Percentiles rank a stretch among this genome's conserved stretches.
These are phyloP conservation scores for Malus hybrid DNA, from an alignment of 331 rosid species.

Conservation along the genomic window DNA sequence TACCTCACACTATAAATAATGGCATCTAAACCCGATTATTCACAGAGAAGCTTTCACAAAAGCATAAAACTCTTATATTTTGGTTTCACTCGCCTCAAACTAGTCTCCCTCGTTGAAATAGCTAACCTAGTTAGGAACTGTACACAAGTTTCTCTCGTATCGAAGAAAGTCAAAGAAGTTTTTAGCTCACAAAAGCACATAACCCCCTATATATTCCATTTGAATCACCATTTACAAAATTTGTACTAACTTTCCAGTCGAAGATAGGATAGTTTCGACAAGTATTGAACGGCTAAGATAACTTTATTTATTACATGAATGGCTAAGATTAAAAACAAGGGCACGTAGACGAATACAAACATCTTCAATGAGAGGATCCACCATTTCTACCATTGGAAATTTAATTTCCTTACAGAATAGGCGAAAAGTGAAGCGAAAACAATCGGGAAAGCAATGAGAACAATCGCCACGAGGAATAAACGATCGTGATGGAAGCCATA, in stretches of 20 bases:
- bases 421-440: constrained; percentile 62
- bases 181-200: too few relatives aligned
- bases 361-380: background rate
- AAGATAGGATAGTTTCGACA: background rate
- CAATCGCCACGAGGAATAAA: constrained; percentile 49
- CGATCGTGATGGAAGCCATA: constrained; percentile 57
- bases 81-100: too few relatives aligned
- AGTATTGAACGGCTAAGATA: background rate
- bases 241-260: background rate
- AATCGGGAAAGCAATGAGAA: constrained; percentile 65
- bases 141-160: too few relatives aligned
- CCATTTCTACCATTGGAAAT: constrained; percentile 45
- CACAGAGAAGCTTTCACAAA: too few relatives aligned
- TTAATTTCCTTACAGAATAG: constrained; percentile 60
- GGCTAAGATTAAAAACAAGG: background rate
- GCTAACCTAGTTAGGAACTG: too few relatives aligned
- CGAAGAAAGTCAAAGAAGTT: too few relatives aligned
- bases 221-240: background rate
- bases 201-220: too few relatives aligned
- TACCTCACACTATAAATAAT: too few relatives aligned
- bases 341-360: background rate
- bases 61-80: too few relatives aligned
- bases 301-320: background rate
- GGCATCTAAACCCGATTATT: too few relatives aligned
- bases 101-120: too few relatives aligned